Conservation (phyloP, 2,329 filamentous ascomycete genomes). For the Colletotrichum sojae region DNA sequence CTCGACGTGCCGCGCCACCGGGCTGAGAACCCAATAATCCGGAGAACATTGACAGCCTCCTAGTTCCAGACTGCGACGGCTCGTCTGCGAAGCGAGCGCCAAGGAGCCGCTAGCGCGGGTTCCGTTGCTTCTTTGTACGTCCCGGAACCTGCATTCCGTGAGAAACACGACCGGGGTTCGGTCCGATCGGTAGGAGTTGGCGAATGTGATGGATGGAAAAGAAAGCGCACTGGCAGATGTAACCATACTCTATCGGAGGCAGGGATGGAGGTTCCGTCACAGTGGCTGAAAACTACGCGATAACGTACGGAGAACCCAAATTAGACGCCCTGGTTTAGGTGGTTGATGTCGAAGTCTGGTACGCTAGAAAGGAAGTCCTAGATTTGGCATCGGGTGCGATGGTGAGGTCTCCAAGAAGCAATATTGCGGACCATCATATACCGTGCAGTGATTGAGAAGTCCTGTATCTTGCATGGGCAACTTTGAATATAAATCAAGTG, state of each 20-base stretch:
- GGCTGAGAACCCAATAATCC: not conserved
- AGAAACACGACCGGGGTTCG: not conserved
- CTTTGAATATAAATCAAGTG: not conserved
- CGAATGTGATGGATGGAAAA: slow-evolving; percentile 7
- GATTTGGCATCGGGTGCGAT: slow-evolving; percentile 4
- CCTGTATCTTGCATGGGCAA: not conserved
- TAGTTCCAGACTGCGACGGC: slow-evolving; percentile 23
- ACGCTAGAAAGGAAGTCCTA: not conserved
- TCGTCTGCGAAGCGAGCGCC: slow-evolving; percentile 16
- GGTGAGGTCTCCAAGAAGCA: slow-evolving; percentile 17
- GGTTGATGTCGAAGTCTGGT: not conserved
- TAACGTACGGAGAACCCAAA: no score
- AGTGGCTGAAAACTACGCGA: not conserved
- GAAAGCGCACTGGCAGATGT: not conserved
- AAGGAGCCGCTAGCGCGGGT: slow-evolving; percentile 14
- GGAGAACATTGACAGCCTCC: not conserved
- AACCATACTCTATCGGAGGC: not conserved
- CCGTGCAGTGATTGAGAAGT: not conserved
- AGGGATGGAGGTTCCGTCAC: not conserved
- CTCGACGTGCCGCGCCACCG: not conserved
- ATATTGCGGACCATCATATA: slow-evolving; percentile 18
- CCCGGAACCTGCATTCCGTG: slow-evolving; percentile 4
- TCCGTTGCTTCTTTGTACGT: not conserved
- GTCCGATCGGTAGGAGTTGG: slow-evolving; percentile 3
- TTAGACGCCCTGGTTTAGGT: no score